These are phyloP conservation scores for Leptosphaerulina australis DNA, from an alignment of 2,329 filamentous ascomycete species.

Conservation along the genomic window DNA sequence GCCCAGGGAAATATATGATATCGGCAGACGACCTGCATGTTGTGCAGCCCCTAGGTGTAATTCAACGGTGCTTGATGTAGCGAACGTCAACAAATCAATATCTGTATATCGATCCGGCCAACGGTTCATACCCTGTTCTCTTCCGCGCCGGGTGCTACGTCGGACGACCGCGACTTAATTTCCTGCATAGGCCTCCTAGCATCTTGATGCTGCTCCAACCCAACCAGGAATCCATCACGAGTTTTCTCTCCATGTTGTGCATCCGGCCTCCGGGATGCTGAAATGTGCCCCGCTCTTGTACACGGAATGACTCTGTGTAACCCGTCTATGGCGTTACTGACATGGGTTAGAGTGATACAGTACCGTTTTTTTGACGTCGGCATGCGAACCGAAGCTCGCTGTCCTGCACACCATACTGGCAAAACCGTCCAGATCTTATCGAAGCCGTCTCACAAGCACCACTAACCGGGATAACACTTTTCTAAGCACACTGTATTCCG, in stretches of 20 bases:
- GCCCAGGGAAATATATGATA: neutral
- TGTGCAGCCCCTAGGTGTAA: neutral
- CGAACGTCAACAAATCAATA: neutral
- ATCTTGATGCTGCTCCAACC: neutral
- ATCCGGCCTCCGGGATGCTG: neutral
- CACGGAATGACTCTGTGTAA: neutral
- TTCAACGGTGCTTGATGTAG: neutral
- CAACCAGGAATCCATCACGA: slow-evolving; percentile 1
- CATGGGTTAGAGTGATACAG: slow-evolving; percentile 11
- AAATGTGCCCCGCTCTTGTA: slow-evolving; percentile 10
- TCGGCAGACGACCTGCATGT: neutral
- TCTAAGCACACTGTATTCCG: slow-evolving; percentile 9
- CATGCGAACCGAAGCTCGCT: slow-evolving; percentile 9
- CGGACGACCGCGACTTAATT: neutral
- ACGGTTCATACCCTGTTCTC: slow-evolving; percentile 1
- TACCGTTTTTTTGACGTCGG: slow-evolving; percentile 12
- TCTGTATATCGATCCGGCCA: neutral
- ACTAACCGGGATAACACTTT: slow-evolving; percentile 5
- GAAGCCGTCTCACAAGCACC: neutral
- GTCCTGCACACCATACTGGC: slow-evolving; percentile 4
- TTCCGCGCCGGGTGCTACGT: neutral
- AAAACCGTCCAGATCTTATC: neutral
- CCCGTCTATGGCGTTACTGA: slow-evolving; percentile 1
- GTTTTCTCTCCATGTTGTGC: neutral
- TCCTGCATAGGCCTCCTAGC: neutral